phyloP scores from a whole-genome alignment of 139 green algal species.

The Coccomyxa sp. region DNA sequence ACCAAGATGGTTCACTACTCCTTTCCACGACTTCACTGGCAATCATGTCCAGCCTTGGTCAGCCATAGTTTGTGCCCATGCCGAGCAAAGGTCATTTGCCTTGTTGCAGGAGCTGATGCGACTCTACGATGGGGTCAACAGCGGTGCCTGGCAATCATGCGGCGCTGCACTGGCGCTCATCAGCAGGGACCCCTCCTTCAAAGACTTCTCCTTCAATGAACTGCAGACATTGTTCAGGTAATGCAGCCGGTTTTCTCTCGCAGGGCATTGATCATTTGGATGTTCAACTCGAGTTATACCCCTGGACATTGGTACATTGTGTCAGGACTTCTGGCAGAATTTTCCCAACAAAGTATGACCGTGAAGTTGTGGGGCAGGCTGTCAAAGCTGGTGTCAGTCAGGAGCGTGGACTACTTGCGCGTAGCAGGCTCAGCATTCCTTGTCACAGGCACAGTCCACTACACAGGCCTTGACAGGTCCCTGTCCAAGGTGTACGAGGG shows the following conservation, averaged over 20 bases:
- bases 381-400: not conserved
- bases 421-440: not conserved
- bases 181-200: not conserved
- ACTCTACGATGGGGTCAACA: not conserved
- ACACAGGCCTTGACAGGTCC: not conserved
- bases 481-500: not conserved
- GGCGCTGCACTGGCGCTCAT: slow-evolving; percentile 3
- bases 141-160: not conserved
- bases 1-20: not conserved
- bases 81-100: not conserved
- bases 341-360: not conserved
- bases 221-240: slow-evolving; percentile 6
- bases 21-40: not conserved
- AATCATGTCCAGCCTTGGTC: not conserved
- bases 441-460: not conserved
- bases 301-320: not conserved
- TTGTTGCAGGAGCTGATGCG: not conserved
- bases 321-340: not conserved
- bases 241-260: too few relatives aligned
- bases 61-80: not conserved
- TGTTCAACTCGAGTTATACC: not conserved
- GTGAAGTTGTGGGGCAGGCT: not conserved
- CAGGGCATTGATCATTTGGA: not conserved
- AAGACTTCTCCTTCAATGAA: not conserved
- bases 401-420: not conserved